A percentile compares a stretch with the other conserved stretches of the same genome.
These are phyloP conservation scores for Trichosanthes truncata DNA, from an alignment of 306 rosid species.

Conservation along the genomic window DNA sequence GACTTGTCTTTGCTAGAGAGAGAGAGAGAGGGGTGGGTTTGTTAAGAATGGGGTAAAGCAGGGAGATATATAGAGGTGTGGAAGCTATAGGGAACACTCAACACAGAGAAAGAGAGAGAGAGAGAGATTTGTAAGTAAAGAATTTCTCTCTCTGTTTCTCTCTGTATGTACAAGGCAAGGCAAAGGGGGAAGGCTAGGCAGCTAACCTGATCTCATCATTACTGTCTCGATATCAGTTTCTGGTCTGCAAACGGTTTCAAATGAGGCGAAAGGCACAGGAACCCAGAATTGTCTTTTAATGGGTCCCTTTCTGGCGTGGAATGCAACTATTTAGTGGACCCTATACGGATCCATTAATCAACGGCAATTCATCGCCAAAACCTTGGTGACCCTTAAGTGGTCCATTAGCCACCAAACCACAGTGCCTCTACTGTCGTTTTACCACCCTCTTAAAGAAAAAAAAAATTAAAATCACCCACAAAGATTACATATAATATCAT, in stretches of 20 bases:
- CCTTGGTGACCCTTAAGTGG: not conserved
- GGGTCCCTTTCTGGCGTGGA: constrained; percentile 5
- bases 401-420: constrained; percentile 7
- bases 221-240: constrained; percentile 2
- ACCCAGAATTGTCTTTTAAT: not conserved
- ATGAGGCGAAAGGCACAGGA: constrained; percentile 1
- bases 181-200: not conserved
- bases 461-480: not conserved
- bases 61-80: not conserved
- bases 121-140: not conserved
- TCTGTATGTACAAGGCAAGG: not conserved
- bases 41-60: not conserved
- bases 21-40: constrained; percentile 9
- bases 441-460: not conserved
- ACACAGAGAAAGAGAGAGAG: not conserved
- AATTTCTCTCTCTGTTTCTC: not conserved
- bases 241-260: constrained; percentile 3
- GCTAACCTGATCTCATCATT: constrained; percentile 5
- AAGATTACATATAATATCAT: constrained; percentile 1
- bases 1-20: not conserved
- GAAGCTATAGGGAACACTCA: not conserved
- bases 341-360: constrained; percentile 3
- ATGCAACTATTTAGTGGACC: constrained; percentile 8
- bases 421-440: not conserved
- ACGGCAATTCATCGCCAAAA: constrained; percentile 6